These are phyloP conservation scores for Astrocystis sublimbata DNA, from an alignment of 495 filamentous ascomycete species.

Conservation along the genomic window DNA sequence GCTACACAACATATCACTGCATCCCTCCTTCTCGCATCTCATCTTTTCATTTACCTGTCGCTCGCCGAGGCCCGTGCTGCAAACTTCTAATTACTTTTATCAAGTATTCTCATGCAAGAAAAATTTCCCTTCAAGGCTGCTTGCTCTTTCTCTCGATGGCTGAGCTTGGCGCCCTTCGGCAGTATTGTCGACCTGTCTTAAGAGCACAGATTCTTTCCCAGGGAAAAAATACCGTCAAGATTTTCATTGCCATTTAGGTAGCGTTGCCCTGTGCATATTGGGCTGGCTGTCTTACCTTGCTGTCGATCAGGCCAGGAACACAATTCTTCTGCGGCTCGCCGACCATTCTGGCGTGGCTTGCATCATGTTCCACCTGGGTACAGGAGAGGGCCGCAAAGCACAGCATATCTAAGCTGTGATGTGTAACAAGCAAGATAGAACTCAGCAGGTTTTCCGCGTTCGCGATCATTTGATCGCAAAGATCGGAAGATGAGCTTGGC, in stretches of 20 bases:
- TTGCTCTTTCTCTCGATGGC: too few relatives aligned
- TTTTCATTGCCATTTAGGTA: not conserved
- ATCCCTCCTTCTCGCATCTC: not conserved
- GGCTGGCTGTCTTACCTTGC: not conserved
- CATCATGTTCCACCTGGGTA: conserved; percentile 3
- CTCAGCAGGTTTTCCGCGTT: not conserved
- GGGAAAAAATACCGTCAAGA: too few relatives aligned
- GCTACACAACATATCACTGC: conserved; percentile 8
- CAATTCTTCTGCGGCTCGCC: not conserved
- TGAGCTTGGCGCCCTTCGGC: not conserved
- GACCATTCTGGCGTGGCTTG: conserved; percentile 1
- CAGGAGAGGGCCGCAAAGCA: not conserved
- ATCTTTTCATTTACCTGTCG: not conserved
- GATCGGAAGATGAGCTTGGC: not conserved
- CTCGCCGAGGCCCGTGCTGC: not conserved
- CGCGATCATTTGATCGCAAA: not conserved
- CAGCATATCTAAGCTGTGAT: conserved; percentile 3
- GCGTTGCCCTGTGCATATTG: not conserved
- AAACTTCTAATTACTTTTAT: not conserved
- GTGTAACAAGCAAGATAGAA: not conserved
- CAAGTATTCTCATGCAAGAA: not conserved
- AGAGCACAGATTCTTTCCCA: not conserved
- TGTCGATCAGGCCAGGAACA: conserved; percentile 2
- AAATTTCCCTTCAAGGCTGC: not conserved
- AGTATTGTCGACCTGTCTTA: not conserved